Conservation (phyloP, 768 basidiomycete species). For the Dentipellis fragilis region DNA sequence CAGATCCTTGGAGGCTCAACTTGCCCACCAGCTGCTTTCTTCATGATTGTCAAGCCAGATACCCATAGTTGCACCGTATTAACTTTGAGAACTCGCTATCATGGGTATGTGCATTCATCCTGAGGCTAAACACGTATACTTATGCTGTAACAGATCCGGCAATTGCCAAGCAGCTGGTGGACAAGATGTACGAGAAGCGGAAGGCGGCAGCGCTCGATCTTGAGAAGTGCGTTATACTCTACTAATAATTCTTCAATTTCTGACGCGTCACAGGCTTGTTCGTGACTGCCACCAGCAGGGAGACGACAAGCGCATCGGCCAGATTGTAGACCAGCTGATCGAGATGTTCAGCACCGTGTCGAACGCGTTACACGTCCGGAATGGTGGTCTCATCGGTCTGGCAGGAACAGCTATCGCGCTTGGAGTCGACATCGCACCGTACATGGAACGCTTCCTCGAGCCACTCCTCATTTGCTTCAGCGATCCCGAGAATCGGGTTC, state of each 20-base stretch:
- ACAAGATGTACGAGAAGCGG: slow-evolving; percentile 95
- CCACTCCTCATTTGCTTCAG: slow-evolving; percentile 86
- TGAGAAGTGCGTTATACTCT: slow-evolving; percentile 58
- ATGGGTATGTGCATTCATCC: not conserved
- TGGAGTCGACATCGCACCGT: slow-evolving; percentile 85
- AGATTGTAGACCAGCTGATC: slow-evolving; percentile 90
- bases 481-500: slow-evolving; percentile 88
- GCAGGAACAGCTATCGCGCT: slow-evolving; percentile 97
- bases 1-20: no score
- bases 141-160: slow-evolving; percentile 43
- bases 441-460: slow-evolving; percentile 88
- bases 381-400: slow-evolving; percentile 92
- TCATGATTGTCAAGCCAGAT: no score
- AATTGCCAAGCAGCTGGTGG: slow-evolving; percentile 71
- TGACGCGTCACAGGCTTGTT: slow-evolving; percentile 48
- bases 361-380: slow-evolving; percentile 82
- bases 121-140: not conserved
- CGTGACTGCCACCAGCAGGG: slow-evolving; percentile 78
- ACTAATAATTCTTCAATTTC: not conserved
- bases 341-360: slow-evolving; percentile 82
- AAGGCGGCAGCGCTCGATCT: slow-evolving; percentile 93
- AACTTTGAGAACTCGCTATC: not conserved
- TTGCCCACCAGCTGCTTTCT: no score
- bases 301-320: slow-evolving; percentile 70
- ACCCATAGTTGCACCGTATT: no score